These are phyloP conservation scores for Barbarea vulgaris DNA, from an alignment of 345 rosid genomes.

Conservation along the genomic window DNA sequence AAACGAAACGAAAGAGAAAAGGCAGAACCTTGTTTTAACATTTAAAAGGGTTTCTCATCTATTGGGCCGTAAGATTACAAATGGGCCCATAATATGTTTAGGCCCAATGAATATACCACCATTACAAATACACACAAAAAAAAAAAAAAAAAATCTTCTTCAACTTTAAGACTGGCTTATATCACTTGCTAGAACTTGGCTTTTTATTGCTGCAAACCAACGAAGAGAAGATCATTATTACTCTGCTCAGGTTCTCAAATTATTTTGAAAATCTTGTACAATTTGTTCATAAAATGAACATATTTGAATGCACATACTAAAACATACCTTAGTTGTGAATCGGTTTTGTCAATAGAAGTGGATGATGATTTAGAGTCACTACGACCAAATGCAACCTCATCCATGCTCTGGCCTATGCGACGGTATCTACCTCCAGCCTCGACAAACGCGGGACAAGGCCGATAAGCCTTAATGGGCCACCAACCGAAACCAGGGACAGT, in stretches of 20 bases:
- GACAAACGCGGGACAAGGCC: constrained; percentile 88
- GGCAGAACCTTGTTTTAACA: background rate
- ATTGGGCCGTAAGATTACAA: background rate
- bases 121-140: background rate
- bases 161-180: background rate
- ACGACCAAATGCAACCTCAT: constrained; percentile 78
- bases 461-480: constrained; percentile 98
- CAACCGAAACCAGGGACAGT: constrained; percentile 95
- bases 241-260: background rate
- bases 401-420: constrained; percentile 90
- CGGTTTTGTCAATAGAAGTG: background rate
- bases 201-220: constrained; percentile 17
- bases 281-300: background rate
- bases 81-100: background rate
- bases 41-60: background rate
- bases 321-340: constrained; percentile 18
- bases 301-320: background rate
- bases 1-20: background rate
- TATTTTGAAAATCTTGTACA: background rate
- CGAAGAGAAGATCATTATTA: background rate
- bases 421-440: constrained; percentile 86
- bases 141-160: background rate
- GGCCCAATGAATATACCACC: background rate
- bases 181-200: constrained; percentile 11
- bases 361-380: constrained; percentile 31